Evolutionary conservation across 352 stramenopile genomes (phyloP).

Genomic region (Saprolegnia parasitica): DNA sequence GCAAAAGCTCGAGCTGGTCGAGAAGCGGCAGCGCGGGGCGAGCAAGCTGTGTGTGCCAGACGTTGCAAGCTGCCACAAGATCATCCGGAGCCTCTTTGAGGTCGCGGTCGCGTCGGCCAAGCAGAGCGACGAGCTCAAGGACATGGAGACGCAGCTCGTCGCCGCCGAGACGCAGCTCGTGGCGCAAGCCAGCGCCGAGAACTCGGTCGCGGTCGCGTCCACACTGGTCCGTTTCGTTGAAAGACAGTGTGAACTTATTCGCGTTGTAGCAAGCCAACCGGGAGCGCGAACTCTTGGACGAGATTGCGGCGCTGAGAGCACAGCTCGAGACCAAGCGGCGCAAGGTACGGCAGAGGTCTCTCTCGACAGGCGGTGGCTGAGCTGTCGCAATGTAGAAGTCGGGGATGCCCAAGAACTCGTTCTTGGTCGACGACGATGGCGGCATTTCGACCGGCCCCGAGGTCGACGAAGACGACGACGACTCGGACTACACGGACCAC

Average conservation of each 20-base stretch:
- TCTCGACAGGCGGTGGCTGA: neutral
- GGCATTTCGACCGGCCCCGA: slow-evolving; percentile 51
- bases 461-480: slow-evolving; percentile 48
- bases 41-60: slow-evolving; percentile 41
- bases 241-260: neutral
- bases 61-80: slow-evolving; percentile 41
- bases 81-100: slow-evolving; percentile 52
- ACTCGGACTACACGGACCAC: slow-evolving; percentile 68
- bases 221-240: neutral
- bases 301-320: slow-evolving; percentile 31
- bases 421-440: slow-evolving; percentile 45
- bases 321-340: slow-evolving; percentile 11
- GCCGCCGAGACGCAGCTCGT: slow-evolving; percentile 36
- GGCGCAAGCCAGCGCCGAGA: slow-evolving; percentile 31
- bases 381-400: slow-evolving; percentile 34
- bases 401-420: slow-evolving; percentile 36
- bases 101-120: slow-evolving; percentile 40
- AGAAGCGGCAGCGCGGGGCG: slow-evolving; percentile 45
- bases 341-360: neutral
- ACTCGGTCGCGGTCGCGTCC: neutral
- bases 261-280: neutral
- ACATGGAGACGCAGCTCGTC: slow-evolving; percentile 36
- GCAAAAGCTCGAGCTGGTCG: slow-evolving; percentile 50
- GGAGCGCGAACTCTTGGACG: slow-evolving; percentile 7
- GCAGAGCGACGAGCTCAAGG: slow-evolving; percentile 38